Percentiles rank a stretch among this genome's conserved stretches.
phyloP scores from a whole-genome alignment of 495 filamentous ascomycete genomes.

The Bacidia rubella region DNA sequence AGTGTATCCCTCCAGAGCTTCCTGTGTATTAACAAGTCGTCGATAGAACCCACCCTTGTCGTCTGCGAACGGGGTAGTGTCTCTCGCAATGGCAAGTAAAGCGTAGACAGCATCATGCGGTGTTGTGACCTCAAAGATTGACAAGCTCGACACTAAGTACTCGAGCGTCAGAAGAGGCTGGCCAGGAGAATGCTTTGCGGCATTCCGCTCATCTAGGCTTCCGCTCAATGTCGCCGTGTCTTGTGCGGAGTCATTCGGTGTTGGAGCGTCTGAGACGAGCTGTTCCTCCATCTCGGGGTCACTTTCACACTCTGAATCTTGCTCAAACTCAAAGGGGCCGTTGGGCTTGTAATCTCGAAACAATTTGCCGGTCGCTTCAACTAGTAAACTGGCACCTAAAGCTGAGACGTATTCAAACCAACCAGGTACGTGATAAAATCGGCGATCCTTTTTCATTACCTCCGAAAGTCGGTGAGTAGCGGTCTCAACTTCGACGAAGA shows the following conservation, averaged over 20 bases:
- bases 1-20: not conserved
- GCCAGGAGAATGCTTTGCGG: not conserved
- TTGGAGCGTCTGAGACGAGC: too few species aligned
- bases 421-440: slow-evolving; percentile 7
- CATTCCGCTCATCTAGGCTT: not conserved
- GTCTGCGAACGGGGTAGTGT: slow-evolving; percentile 8
- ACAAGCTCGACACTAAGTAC: slow-evolving; percentile 18
- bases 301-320: slow-evolving; percentile 2
- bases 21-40: not conserved
- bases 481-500: slow-evolving; percentile 6
- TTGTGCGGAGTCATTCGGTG: too few species aligned
- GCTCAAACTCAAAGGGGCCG: not conserved
- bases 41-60: not conserved
- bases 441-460: slow-evolving; percentile 5
- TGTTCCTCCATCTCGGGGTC: not conserved
- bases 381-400: slow-evolving; percentile 15
- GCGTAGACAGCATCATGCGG: slow-evolving; percentile 19
- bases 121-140: slow-evolving; percentile 17
- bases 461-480: slow-evolving; percentile 2
- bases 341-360: slow-evolving; percentile 11
- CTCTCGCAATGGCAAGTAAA: slow-evolving; percentile 17
- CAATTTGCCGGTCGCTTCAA: slow-evolving; percentile 16
- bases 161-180: slow-evolving; percentile 17
- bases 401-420: slow-evolving; percentile 11
- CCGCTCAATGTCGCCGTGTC: not conserved